Base-by-base conservation (phyloP, 768 basidiomycete species). In the Mycena leptocephala region DNA sequence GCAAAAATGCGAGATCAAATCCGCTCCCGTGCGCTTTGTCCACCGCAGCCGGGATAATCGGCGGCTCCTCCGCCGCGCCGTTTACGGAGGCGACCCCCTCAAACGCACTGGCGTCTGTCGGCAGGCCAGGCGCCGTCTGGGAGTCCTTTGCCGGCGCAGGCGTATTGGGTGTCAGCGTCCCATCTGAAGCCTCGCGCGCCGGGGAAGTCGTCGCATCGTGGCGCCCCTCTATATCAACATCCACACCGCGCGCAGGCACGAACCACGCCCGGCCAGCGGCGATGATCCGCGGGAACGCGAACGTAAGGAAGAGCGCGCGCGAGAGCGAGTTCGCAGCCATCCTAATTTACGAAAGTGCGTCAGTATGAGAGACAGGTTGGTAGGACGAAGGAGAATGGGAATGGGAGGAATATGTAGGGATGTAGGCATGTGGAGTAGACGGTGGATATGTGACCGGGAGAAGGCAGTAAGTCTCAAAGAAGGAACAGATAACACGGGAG, bases 1-100 rank as follows among this genome's bases (percentile, higher is more conserved):
- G 46, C 28, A 75, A 16, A 35, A 70, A 75, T 5, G 59, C 68
- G n/a, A 75, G 41, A 30, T 75, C 74, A 28, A 75, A 75, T 6
- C 37, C 37, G 48, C 59, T 70, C 3, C 67, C 74, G 24, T 63
- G 74, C 32, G 33, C 46, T 30, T 74, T 43, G 30, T 67, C 56
- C 9, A 28, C 30, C 13, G 37, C 30, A 22, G 30, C 35, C 11
- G 48, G 32, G 11, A 55, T 28, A 18, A 26, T 5, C 4, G 37
- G 16, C 2, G 67, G 65, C 43, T 66, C 65, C 30, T 66, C 65
- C 30, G 48, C 35, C 22, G 65, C 48, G 16, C 48, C 65, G 14
- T 66, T 48, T 32, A 18, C 65, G 22, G 48, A 66, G 22, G 65
- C 32, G 65, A 51, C 9, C 9, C 28, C 30, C 22, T 66, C 48